Conservation (phyloP, 495 filamentous ascomycete species). For the Talaromyces stipitatus region DNA sequence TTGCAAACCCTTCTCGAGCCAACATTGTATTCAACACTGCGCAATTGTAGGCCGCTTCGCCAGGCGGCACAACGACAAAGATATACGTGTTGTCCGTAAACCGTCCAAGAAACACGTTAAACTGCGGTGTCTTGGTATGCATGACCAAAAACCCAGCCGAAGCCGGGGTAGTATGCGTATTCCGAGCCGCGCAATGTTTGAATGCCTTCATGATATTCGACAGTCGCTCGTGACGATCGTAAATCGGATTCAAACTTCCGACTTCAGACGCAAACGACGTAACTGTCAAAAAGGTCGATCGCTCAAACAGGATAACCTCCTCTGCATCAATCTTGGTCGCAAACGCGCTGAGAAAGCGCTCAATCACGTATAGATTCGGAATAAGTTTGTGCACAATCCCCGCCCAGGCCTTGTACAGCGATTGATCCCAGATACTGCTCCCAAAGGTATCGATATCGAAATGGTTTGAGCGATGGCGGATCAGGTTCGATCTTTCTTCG, state of each 20-base stretch:
- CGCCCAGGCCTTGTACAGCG: constrained; percentile 96
- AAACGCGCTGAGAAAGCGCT: constrained; percentile 68
- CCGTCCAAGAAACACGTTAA: constrained; percentile 86
- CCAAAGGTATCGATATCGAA: constrained; percentile 71
- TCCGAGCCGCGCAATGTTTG: constrained; percentile 69
- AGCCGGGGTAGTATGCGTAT: constrained; percentile 43
- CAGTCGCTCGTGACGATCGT: constrained; percentile 89
- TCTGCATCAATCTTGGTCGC: constrained; percentile 81
- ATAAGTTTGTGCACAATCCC: constrained; percentile 94
- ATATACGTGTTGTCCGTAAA: constrained; percentile 97
- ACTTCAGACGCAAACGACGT: constrained; percentile 68
- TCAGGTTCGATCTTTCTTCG: constrained; percentile 63
- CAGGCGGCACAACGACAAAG: constrained; percentile 79
- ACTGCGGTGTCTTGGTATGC: constrained; percentile 61
- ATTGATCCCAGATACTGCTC: constrained; percentile 98
- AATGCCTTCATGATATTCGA: constrained; percentile 96
- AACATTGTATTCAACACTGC: constrained; percentile 83
- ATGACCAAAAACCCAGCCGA: constrained; percentile 56
- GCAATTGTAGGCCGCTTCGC: constrained; percentile 79
- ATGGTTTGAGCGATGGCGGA: constrained; percentile 65
- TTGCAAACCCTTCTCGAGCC: constrained; percentile 68
- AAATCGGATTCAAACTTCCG: constrained; percentile 73
- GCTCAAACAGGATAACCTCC: constrained; percentile 92
- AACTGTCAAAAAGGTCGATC: constrained; percentile 91
- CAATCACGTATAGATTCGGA: constrained; percentile 85